Evolutionary conservation across 1,284 basidiomycete genomes (phyloP).

Genomic region (Tylopilus sp.): DNA sequence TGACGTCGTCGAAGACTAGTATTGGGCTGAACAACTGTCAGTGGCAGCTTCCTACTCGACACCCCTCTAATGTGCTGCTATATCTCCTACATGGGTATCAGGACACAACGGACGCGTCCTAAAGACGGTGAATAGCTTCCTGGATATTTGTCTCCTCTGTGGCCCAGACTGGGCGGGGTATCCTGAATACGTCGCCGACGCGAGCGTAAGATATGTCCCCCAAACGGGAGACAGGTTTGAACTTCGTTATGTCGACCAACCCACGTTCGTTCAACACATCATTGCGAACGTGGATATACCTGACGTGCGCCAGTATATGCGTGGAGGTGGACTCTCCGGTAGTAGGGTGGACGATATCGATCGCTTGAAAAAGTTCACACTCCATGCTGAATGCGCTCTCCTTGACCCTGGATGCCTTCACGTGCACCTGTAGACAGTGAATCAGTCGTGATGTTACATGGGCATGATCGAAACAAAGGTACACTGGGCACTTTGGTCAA

Average conservation of each 20-base stretch:
- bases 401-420: constrained; percentile 73
- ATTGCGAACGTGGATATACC: constrained; percentile 71
- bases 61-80: no score
- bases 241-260: constrained; percentile 63
- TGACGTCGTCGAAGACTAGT: no score
- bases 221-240: constrained; percentile 65
- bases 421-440: constrained; percentile 50
- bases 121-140: constrained; percentile 11
- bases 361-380: constrained; percentile 64
- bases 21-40: no score
- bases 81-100: no score
- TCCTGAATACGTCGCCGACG: constrained; percentile 57
- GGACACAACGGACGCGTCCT: neutral
- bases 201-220: constrained; percentile 66
- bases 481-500: constrained; percentile 70
- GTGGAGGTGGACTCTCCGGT: constrained; percentile 51
- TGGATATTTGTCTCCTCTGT: constrained; percentile 51
- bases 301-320: constrained; percentile 68
- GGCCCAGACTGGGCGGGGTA: constrained; percentile 62
- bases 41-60: no score
- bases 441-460: neutral
- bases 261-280: constrained; percentile 51
- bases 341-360: constrained; percentile 57
- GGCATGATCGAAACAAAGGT: neutral
- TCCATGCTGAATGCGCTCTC: constrained; percentile 82